Percentiles rank a stretch among this genome's conserved stretches.
phyloP scores from a whole-genome alignment of 495 filamentous ascomycete genomes.

The Xylaria sp. region DNA sequence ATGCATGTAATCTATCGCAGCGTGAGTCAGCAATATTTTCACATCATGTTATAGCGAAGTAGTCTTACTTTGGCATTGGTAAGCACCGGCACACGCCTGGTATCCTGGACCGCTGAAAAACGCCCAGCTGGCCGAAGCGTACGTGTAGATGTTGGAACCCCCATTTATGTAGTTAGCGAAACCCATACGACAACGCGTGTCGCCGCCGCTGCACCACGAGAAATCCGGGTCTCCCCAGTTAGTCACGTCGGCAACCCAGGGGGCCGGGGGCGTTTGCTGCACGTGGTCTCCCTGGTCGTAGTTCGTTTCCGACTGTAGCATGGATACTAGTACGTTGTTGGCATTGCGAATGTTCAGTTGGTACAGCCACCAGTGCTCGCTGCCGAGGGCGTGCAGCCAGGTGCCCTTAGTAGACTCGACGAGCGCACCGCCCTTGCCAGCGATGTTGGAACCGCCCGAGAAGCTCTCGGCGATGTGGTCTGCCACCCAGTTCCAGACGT shows the following conservation, averaged over 20 bases:
- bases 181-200: constrained; percentile 58
- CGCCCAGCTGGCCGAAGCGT: constrained; percentile 70
- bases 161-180: constrained; percentile 67
- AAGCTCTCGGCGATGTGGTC: constrained; percentile 74
- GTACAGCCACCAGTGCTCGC: constrained; percentile 78
- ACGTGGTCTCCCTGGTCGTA: constrained; percentile 87
- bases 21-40: constrained; percentile 8
- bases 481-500: constrained; percentile 74
- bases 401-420: constrained; percentile 65
- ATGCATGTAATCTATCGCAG: constrained; percentile 43
- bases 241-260: constrained; percentile 56
- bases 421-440: constrained; percentile 57
- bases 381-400: constrained; percentile 71
- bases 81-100: constrained; percentile 40
- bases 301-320: constrained; percentile 89
- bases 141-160: constrained; percentile 60
- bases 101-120: constrained; percentile 66
- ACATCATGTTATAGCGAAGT: not conserved
- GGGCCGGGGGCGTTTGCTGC: constrained; percentile 47
- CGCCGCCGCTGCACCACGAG: constrained; percentile 45
- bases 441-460: constrained; percentile 50
- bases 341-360: constrained; percentile 78
- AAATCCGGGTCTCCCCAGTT: constrained; percentile 64
- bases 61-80: constrained; percentile 43
- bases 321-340: constrained; percentile 74